phyloP scores from a whole-genome alignment of 2,329 filamentous ascomycete genomes.

The Fusarium nelsonii region DNA sequence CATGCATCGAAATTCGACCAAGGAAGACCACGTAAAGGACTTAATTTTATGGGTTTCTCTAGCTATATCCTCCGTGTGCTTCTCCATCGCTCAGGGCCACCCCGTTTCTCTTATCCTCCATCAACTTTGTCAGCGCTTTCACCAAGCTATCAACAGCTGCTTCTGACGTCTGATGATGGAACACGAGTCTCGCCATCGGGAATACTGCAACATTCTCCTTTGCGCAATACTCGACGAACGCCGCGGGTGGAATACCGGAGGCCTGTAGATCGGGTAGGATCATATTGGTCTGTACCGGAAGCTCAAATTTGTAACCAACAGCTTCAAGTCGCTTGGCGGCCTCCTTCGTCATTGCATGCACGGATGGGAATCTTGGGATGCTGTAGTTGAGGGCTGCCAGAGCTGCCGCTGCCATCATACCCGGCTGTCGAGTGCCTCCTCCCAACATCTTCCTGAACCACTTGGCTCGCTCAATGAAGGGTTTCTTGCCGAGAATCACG shows the following conservation, averaged over 20 bases:
- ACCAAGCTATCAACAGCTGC: conserved; percentile 20
- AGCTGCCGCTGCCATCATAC: conserved; percentile 76
- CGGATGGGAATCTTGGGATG: conserved; percentile 37
- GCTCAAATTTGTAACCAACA: conserved; percentile 41
- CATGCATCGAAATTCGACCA: conserved; percentile 47
- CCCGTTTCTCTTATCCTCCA: conserved; percentile 23
- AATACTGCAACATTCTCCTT: conserved; percentile 28
- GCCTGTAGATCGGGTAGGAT: conserved; percentile 43
- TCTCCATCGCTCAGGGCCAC: conserved; percentile 14
- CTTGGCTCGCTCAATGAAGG: conserved; percentile 53
- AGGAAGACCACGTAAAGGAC: conserved; percentile 2
- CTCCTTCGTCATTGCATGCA: conserved; percentile 39
- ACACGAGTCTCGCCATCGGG: conserved; percentile 35
- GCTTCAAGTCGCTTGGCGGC: conserved; percentile 26
- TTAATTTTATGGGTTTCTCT: neutral
- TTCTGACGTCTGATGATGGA: conserved; percentile 41
- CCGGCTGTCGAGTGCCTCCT: conserved; percentile 77
- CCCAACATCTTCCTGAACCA: conserved; percentile 74
- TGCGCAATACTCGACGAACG: conserved; percentile 38
- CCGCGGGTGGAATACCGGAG: conserved; percentile 35
- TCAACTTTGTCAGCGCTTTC: conserved; percentile 29
- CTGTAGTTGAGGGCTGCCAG: conserved; percentile 67
- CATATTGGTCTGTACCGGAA: conserved; percentile 49
- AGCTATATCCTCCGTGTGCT: conserved; percentile 31
- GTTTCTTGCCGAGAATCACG: conserved; percentile 69